Percentiles rank a stretch among this genome's conserved stretches.
Conservation (phyloP, 495 filamentous ascomycete species). For the Aspergillus bridgeri region DNA sequence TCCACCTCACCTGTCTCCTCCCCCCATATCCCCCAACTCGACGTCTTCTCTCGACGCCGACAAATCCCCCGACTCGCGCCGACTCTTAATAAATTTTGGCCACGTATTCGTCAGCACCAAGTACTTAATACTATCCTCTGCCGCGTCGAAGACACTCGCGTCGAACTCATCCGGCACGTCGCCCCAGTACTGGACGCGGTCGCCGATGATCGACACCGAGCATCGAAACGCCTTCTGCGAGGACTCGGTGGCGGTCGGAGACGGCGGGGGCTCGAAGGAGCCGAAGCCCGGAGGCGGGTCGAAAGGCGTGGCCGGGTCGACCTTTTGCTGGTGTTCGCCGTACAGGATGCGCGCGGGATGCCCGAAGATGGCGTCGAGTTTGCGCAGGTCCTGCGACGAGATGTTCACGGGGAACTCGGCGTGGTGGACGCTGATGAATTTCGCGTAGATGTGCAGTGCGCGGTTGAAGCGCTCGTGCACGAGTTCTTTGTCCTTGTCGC, state of each 20-base stretch:
- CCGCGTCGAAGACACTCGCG: conserved; percentile 53
- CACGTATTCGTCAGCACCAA: conserved; percentile 68
- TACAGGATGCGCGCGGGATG: conserved; percentile 32
- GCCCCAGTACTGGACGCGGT: conserved; percentile 32
- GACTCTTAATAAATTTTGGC: conserved; percentile 54
- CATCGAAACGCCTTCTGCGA: conserved; percentile 21
- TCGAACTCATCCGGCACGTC: conserved; percentile 51
- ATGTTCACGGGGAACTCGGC: conserved; percentile 66
- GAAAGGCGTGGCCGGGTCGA: conserved; percentile 32
- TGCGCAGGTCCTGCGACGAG: conserved; percentile 42
- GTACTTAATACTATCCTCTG: conserved; percentile 62
- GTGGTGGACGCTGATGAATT: conserved; percentile 51
- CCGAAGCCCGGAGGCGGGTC: conserved; percentile 20
- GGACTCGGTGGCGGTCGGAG: conserved; percentile 18
- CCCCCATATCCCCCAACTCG: not conserved
- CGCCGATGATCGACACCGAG: conserved; percentile 16
- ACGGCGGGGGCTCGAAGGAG: conserved; percentile 9
- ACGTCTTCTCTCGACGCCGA: not conserved
- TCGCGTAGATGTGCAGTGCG: conserved; percentile 55
- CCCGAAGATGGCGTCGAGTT: conserved; percentile 51
- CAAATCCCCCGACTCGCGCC: conserved; percentile 7
- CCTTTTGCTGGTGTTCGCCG: conserved; percentile 20
- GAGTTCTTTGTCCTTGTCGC: conserved; percentile 21
- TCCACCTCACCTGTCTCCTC: too few species aligned
- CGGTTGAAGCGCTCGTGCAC: conserved; percentile 44